A percentile compares a stretch with the other conserved stretches of the same genome.
These are phyloP conservation scores for Suillus subluteus DNA, from an alignment of 768 basidiomycete genomes.

Conservation along the genomic window DNA sequence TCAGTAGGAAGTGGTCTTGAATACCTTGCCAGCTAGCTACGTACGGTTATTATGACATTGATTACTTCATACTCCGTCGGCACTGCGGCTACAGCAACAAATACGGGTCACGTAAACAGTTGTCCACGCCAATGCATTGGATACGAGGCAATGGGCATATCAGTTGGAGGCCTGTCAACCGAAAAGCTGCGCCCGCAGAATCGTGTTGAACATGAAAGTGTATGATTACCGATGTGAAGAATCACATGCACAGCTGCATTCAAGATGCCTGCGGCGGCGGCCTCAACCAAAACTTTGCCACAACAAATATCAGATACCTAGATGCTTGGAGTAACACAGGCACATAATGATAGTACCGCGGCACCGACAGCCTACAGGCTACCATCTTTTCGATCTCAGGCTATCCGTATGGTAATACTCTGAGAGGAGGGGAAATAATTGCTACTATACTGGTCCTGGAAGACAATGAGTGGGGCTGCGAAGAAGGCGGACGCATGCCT, in stretches of 20 bases:
- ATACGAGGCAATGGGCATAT: no score
- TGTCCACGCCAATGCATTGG: background rate
- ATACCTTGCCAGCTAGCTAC: background rate
- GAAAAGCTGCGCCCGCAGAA: background rate
- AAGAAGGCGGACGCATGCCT: background rate
- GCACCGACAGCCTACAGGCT: background rate
- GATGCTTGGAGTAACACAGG: background rate
- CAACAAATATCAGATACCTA: background rate
- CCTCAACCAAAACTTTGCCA: background rate
- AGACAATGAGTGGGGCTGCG: background rate
- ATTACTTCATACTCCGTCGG: conserved; percentile 5
- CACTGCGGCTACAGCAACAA: background rate
- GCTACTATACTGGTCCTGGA: background rate
- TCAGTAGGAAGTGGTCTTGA: background rate
- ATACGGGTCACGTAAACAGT: background rate
- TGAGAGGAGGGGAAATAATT: background rate
- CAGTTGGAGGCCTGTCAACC: background rate
- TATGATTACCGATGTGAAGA: background rate
- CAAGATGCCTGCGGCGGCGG: background rate
- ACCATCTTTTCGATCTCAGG: background rate
- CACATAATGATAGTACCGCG: background rate
- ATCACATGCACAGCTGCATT: background rate
- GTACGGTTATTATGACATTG: conserved; percentile 2
- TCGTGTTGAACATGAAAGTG: background rate
- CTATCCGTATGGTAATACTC: background rate